Conservation (phyloP, 768 basidiomycete genomes). For the Royoungia palumana region DNA sequence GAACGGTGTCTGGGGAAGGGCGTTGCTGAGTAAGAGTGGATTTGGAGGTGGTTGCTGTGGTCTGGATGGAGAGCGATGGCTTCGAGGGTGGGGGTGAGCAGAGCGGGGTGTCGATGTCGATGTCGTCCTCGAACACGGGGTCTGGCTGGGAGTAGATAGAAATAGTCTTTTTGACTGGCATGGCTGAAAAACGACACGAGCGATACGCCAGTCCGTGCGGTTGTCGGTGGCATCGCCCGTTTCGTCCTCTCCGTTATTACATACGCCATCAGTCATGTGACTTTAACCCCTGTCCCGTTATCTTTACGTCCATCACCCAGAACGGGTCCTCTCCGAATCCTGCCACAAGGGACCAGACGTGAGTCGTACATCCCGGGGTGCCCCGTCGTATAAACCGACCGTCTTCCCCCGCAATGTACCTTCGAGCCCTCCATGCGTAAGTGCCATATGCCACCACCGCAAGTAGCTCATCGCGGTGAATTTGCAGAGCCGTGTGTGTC, state of each 20-base stretch:
- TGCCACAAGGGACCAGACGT: not conserved
- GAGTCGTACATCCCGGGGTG: slow-evolving; percentile 6
- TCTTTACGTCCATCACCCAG: slow-evolving; percentile 5
- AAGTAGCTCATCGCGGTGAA: not conserved
- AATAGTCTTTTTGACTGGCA: slow-evolving; percentile 22
- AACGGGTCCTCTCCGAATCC: not conserved
- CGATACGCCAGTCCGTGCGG: slow-evolving; percentile 14
- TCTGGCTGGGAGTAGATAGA: slow-evolving; percentile 20
- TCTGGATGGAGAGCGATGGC: slow-evolving; percentile 12
- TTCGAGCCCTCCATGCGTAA: too few species aligned
- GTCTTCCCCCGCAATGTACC: not conserved
- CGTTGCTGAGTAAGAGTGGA: slow-evolving; percentile 17
- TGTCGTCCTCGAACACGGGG: slow-evolving; percentile 34
- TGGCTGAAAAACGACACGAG: slow-evolving; percentile 18
- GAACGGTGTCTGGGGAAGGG: slow-evolving; percentile 10
- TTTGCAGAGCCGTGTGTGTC: slow-evolving; percentile 1
- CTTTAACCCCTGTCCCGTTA: not conserved
- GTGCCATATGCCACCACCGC: too few species aligned
- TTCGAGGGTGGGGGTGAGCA: slow-evolving; percentile 5
- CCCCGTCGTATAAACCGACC: not conserved
- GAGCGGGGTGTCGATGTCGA: slow-evolving; percentile 29
- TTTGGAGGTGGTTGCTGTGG: slow-evolving; percentile 10
- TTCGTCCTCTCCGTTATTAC: too few species aligned
- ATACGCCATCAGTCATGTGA: slow-evolving; percentile 11
- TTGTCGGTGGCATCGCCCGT: not conserved